These are phyloP conservation scores for Diaporthe citri DNA, from an alignment of 2,329 filamentous ascomycete species.

Conservation along the genomic window DNA sequence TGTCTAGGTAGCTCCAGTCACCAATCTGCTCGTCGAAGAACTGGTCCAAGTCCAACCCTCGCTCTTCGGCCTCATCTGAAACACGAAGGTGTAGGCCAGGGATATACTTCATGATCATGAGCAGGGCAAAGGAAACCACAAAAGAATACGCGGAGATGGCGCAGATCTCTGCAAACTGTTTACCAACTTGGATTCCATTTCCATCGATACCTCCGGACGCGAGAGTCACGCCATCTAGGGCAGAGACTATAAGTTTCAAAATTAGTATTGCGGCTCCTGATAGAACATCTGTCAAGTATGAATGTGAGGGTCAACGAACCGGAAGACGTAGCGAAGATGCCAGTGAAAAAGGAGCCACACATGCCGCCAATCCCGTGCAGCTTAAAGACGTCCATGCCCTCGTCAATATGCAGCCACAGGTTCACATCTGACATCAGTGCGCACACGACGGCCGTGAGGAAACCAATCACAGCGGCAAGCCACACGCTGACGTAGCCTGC, in stretches of 20 bases:
- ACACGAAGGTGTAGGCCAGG: constrained; percentile 68
- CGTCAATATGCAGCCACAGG: constrained; percentile 65
- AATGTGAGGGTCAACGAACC: constrained; percentile 40
- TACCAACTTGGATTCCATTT: constrained; percentile 67
- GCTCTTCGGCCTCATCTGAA: constrained; percentile 66
- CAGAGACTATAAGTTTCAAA: constrained; percentile 54
- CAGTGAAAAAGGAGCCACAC: constrained; percentile 68
- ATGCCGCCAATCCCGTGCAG: constrained; percentile 71
- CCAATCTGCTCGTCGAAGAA: constrained; percentile 59
- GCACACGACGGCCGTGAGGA: constrained; percentile 61
- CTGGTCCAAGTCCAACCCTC: constrained; percentile 64
- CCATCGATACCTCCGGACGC: constrained; percentile 60
- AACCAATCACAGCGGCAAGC: constrained; percentile 63
- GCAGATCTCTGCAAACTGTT: constrained; percentile 68
- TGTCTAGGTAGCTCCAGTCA: constrained; percentile 48
- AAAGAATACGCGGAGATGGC: constrained; percentile 69
- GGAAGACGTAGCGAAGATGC: constrained; percentile 64
- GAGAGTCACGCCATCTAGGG: constrained; percentile 63
- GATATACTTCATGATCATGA: constrained; percentile 69
- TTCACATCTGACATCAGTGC: constrained; percentile 63
- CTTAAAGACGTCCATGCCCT: constrained; percentile 71
- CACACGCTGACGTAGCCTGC: constrained; percentile 68
- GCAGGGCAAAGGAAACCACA: constrained; percentile 62
- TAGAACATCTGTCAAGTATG: not conserved
- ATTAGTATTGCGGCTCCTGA: not conserved